Evolutionary conservation across 176 grass and related monocot genomes (phyloP).

Genomic region (Alloteropsis semialata): DNA sequence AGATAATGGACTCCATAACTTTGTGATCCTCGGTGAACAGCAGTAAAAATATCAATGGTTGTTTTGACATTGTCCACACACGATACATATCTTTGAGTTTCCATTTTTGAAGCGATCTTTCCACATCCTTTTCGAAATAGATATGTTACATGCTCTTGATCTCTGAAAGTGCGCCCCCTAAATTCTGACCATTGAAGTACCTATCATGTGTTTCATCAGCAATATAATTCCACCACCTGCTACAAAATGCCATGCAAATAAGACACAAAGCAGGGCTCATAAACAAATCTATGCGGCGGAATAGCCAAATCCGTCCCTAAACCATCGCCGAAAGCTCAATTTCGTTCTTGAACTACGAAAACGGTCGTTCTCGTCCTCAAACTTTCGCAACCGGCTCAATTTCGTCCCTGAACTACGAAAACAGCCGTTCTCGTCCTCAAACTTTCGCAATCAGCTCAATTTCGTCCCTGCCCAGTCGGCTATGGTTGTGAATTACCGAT

Average conservation of each 20-base stretch:
- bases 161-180: neutral
- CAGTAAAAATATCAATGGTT: neutral
- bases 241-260: neutral
- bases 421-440: too few species aligned
- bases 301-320: too few species aligned
- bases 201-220: constrained; percentile 18
- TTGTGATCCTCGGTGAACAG: neutral
- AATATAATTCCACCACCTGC: neutral
- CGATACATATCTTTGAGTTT: neutral
- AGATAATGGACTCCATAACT: neutral
- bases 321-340: too few species aligned
- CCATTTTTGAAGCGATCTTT: neutral
- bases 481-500: too few species aligned
- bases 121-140: neutral
- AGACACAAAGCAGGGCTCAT: neutral
- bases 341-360: too few species aligned
- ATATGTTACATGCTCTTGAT: neutral
- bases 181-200: constrained; percentile 3
- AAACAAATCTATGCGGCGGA: neutral
- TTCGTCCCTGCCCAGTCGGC: too few species aligned
- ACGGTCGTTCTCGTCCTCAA: too few species aligned
- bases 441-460: too few species aligned
- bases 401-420: too few species aligned
- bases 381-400: too few species aligned
- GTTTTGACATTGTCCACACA: neutral